Conservation (phyloP, 129 eudicot genomes). For the Heracleum sosnowskyi region DNA sequence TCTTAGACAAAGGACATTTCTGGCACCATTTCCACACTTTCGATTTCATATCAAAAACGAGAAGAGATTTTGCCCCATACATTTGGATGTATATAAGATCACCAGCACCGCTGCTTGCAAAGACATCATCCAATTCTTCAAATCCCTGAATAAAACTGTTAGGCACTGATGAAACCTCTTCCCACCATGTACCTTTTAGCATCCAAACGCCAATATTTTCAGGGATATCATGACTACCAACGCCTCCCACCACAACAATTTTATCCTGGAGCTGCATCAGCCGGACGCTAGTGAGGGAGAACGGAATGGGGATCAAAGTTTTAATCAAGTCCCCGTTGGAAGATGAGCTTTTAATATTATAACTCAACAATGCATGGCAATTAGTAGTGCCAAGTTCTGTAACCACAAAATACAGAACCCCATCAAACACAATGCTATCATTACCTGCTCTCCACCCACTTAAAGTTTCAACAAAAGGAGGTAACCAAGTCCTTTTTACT, state of each 20-base stretch:
- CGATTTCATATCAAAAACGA: slow-evolving; percentile 36
- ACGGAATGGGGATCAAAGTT: slow-evolving; percentile 31
- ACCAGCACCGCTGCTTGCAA: slow-evolving; percentile 45
- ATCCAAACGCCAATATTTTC: slow-evolving; percentile 52
- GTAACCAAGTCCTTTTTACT: slow-evolving; percentile 29
- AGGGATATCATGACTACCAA: slow-evolving; percentile 30
- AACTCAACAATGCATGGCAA: slow-evolving; percentile 31
- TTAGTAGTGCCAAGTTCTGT: slow-evolving; percentile 18
- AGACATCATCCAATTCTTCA: slow-evolving; percentile 49
- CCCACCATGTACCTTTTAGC: slow-evolving; percentile 33
- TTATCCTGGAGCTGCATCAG: slow-evolving; percentile 37
- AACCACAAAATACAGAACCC: slow-evolving; percentile 34
- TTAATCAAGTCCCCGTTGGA: slow-evolving; percentile 14
- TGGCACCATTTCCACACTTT: slow-evolving; percentile 41
- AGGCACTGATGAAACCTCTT: slow-evolving; percentile 40
- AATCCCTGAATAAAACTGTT: slow-evolving; percentile 28
- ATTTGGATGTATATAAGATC: slow-evolving; percentile 49
- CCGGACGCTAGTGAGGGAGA: slow-evolving; percentile 42
- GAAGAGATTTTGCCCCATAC: slow-evolving; percentile 42
- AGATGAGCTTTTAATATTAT: slow-evolving; percentile 14
- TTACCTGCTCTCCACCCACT: slow-evolving; percentile 49
- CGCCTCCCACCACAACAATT: slow-evolving; percentile 52
- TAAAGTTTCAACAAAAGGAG: slow-evolving; percentile 27
- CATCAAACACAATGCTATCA: slow-evolving; percentile 31
- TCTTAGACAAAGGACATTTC: slow-evolving; percentile 33